Percentiles rank a stretch among this genome's conserved stretches.
phyloP scores from a whole-genome alignment of 192 early-diverging fungal genomes.

The Coemansia sp. region DNA sequence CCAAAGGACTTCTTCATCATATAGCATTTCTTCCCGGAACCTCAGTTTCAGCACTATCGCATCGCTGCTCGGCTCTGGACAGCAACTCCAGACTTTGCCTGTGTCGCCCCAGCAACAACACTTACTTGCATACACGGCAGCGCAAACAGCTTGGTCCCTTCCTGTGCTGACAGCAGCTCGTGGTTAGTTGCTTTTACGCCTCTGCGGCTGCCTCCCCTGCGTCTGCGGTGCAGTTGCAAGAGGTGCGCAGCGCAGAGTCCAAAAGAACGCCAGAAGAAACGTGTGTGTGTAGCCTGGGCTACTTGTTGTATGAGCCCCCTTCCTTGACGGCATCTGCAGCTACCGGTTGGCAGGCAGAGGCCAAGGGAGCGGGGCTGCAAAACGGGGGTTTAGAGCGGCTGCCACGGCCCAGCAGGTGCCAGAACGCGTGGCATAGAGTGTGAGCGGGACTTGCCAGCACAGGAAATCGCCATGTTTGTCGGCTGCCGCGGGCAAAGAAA shows the following conservation, averaged over 20 bases:
- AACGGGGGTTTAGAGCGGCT: conserved; percentile 33
- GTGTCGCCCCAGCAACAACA: not conserved
- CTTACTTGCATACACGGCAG: not conserved
- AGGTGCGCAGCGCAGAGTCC: conserved; percentile 5
- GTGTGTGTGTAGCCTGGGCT: conserved; percentile 3
- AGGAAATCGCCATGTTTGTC: not conserved
- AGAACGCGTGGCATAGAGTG: not conserved
- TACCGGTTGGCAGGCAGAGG: not conserved
- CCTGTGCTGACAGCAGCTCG: conserved; percentile 13
- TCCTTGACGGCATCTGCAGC: not conserved
- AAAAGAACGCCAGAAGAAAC: conserved; percentile 52
- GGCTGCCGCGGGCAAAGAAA: not conserved
- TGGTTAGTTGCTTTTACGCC: conserved; percentile 33
- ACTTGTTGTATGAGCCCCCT: not conserved
- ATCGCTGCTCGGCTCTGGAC: not conserved
- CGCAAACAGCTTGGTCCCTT: not conserved
- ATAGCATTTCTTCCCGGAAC: not conserved
- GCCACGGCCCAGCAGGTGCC: not conserved
- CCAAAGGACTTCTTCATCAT: not conserved
- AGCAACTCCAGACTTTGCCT: not conserved
- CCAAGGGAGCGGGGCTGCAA: conserved; percentile 6
- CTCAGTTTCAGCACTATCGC: not conserved
- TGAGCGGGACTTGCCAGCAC: conserved; percentile 5
- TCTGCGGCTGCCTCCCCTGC: conserved; percentile 1
- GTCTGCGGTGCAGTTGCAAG: not conserved